These are phyloP conservation scores for Lodderomyces metapsilosis DNA, from an alignment of 1,139 yeast genomes.

Conservation along the genomic window DNA sequence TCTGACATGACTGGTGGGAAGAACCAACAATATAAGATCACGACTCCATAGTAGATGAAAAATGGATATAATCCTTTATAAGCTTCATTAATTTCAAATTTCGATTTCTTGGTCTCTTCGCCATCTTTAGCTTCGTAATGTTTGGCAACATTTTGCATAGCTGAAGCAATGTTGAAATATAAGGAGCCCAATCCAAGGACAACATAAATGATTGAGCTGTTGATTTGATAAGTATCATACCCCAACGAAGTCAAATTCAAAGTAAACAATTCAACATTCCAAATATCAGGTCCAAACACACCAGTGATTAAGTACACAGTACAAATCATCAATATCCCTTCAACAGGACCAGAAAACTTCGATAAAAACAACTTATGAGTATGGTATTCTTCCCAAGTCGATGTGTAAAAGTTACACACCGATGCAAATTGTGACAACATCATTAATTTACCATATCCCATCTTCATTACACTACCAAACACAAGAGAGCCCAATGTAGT, in stretches of 20 bases:
- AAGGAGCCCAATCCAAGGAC: slow-evolving; percentile 56
- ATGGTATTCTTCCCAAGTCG: slow-evolving; percentile 96
- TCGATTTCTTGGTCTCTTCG: slow-evolving; percentile 19
- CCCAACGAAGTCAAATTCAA: slow-evolving; percentile 37
- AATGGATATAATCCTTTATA: slow-evolving; percentile 70
- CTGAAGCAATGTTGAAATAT: slow-evolving; percentile 68
- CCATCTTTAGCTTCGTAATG: slow-evolving; percentile 38
- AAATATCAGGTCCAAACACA: slow-evolving; percentile 64
- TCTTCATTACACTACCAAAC: slow-evolving; percentile 68
- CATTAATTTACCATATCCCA: slow-evolving; percentile 67
- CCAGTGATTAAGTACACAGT: slow-evolving; percentile 62
- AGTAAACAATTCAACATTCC: slow-evolving; percentile 45
- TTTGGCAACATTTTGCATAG: slow-evolving; percentile 66
- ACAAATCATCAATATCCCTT: slow-evolving; percentile 75
- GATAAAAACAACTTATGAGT: slow-evolving; percentile 82
- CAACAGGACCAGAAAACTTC: slow-evolving; percentile 90
- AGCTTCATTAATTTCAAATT: slow-evolving; percentile 41
- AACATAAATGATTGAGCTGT: slow-evolving; percentile 43
- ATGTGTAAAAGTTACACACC: slow-evolving; percentile 76
- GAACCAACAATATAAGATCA: slow-evolving; percentile 45
- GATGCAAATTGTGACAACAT: slow-evolving; percentile 73
- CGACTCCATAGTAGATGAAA: slow-evolving; percentile 57
- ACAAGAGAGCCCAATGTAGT: slow-evolving; percentile 77
- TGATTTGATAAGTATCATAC: slow-evolving; percentile 24
- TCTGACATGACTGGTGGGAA: slow-evolving; percentile 52